A percentile compares a stretch with the other conserved stretches of the same genome.
Conservation (phyloP, 2,329 filamentous ascomycete genomes). For the Aspergillus jensenii region DNA sequence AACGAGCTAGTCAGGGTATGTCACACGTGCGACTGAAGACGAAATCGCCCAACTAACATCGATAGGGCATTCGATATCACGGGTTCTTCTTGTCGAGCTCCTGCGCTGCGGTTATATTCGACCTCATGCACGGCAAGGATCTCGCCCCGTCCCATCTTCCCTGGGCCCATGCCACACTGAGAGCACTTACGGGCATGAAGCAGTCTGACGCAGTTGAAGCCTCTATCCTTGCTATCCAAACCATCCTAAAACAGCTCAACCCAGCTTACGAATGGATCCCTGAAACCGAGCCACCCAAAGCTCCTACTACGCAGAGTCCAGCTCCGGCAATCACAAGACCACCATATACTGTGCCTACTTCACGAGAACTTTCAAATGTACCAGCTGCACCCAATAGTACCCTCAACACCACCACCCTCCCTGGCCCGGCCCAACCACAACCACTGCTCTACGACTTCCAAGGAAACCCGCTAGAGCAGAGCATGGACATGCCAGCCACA, state of each 20-base stretch:
- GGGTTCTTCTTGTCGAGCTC: conserved; percentile 47
- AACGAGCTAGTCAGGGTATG: conserved; percentile 43
- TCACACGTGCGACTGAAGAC: neutral
- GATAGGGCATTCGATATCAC: conserved; percentile 46
- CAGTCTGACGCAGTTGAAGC: conserved; percentile 27
- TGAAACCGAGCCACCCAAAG: neutral
- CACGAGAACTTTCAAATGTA: too few relatives aligned
- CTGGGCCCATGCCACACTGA: conserved; percentile 42
- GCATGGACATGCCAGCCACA: conserved; percentile 17
- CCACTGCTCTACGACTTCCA: conserved; percentile 22
- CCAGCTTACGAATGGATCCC: conserved; percentile 30
- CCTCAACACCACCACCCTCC: neutral
- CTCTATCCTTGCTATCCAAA: conserved; percentile 33
- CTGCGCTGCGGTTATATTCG: conserved; percentile 44
- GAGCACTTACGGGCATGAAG: conserved; percentile 39
- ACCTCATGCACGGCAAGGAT: conserved; percentile 42
- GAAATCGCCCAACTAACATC: neutral
- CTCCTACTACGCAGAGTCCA: neutral
- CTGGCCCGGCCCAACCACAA: neutral
- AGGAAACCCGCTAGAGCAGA: conserved; percentile 21
- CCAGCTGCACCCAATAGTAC: neutral
- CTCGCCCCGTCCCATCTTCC: conserved; percentile 41
- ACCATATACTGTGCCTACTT: neutral
- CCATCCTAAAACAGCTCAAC: conserved; percentile 32
- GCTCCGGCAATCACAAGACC: neutral